Evolutionary conservation across 106 monocot species (phyloP).

Genomic region (Platanthera zijinensis): DNA sequence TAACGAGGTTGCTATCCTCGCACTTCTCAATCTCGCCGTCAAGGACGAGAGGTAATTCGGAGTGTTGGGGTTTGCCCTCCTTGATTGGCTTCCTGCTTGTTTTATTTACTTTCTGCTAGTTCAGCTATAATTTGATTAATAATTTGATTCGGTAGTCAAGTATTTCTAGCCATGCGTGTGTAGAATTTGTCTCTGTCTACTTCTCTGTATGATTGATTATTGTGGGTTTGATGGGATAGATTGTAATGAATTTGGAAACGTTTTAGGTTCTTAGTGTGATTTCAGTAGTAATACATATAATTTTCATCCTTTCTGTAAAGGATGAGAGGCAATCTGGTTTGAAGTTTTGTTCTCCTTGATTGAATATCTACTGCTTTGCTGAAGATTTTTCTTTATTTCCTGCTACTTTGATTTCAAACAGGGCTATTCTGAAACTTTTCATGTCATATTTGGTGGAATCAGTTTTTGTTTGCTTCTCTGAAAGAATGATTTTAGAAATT

Average conservation of each 20-base stretch:
- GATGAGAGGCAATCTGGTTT: conserved; percentile 37
- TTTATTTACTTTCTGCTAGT: background rate
- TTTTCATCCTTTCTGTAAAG: conserved; percentile 56
- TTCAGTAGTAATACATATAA: background rate
- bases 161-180: background rate
- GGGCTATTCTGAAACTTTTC: too few species aligned
- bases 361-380: background rate
- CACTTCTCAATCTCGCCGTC: conserved; percentile 82
- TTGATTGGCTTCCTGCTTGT: background rate
- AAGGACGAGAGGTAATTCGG: conserved; percentile 56
- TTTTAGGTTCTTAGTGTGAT: background rate
- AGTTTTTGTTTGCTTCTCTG: background rate
- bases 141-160: background rate
- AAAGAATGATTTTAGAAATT: background rate
- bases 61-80: background rate
- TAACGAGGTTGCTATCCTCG: conserved; percentile 55
- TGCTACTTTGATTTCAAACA: background rate
- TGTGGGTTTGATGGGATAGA: background rate
- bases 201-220: background rate
- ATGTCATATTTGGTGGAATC: background rate
- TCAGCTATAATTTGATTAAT: background rate
- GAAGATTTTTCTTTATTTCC: background rate
- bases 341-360: background rate
- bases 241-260: background rate
- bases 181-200: background rate